These are phyloP conservation scores for Apiospora rasikravindrae DNA, from an alignment of 2,329 filamentous ascomycete species.

Conservation along the genomic window DNA sequence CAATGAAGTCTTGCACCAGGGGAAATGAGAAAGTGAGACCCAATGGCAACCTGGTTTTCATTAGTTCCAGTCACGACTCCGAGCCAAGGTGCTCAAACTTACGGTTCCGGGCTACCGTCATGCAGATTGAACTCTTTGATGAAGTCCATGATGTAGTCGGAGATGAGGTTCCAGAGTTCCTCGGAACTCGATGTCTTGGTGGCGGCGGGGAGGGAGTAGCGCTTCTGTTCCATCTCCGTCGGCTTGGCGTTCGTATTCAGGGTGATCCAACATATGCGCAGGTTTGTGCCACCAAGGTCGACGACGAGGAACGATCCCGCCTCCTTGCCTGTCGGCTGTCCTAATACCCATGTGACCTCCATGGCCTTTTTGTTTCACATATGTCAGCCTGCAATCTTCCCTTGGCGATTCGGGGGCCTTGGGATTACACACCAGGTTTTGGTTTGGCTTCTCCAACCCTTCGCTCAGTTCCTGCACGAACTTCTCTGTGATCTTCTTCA, in stretches of 20 bases:
- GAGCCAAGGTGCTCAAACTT: background rate
- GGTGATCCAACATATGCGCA: conserved; percentile 73
- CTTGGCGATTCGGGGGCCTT: background rate
- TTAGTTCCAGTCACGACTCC: conserved; percentile 45
- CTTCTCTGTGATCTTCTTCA: conserved; percentile 72
- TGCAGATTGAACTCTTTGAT: conserved; percentile 54
- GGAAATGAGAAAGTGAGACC: conserved; percentile 79
- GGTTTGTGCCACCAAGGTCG: conserved; percentile 75
- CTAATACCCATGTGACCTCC: conserved; percentile 21
- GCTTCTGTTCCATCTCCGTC: conserved; percentile 71
- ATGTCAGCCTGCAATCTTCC: background rate
- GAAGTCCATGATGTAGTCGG: conserved; percentile 72
- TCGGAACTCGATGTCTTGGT: conserved; percentile 69
- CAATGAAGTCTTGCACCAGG: conserved; percentile 71
- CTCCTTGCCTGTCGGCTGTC: conserved; percentile 19
- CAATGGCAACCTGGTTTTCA: conserved; percentile 58
- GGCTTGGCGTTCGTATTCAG: conserved; percentile 60
- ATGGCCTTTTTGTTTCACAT: background rate
- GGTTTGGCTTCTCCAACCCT: conserved; percentile 23
- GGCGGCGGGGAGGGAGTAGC: conserved; percentile 72
- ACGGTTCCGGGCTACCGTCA: conserved; percentile 48
- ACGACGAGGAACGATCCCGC: conserved; percentile 73
- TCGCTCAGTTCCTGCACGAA: conserved; percentile 20
- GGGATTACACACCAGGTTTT: conserved; percentile 26
- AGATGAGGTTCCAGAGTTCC: conserved; percentile 73